phyloP scores from a whole-genome alignment of 2,329 filamentous ascomycete genomes.

The Didymella lethalis region DNA sequence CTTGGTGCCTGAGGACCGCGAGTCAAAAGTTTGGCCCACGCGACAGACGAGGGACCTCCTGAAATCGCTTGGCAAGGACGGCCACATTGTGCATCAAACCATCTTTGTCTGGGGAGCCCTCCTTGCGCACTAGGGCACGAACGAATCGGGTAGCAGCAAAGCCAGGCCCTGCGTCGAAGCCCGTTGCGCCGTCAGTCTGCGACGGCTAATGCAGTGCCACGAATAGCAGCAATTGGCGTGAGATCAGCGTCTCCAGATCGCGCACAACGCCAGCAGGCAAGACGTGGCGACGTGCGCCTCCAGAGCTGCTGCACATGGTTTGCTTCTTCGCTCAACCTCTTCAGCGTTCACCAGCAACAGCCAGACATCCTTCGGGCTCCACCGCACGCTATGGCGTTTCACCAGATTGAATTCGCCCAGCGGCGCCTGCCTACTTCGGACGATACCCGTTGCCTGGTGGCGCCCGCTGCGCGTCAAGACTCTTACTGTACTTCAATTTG shows the following conservation, averaged over 20 bases:
- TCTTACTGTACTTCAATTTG: constrained; percentile 24
- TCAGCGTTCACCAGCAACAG: not conserved
- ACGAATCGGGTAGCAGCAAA: constrained; percentile 30
- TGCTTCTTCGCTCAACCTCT: not conserved
- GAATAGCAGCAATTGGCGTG: constrained; percentile 19
- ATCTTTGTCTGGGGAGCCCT: constrained; percentile 32
- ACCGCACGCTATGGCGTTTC: constrained; percentile 26
- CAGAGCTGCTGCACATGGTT: not conserved
- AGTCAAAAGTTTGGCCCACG: constrained; percentile 5
- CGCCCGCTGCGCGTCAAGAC: constrained; percentile 26
- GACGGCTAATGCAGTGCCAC: constrained; percentile 17
- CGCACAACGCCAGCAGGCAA: constrained; percentile 4
- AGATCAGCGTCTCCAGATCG: constrained; percentile 14
- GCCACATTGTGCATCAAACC: constrained; percentile 26
- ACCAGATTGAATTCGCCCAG: constrained; percentile 24
- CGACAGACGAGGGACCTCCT: constrained; percentile 27
- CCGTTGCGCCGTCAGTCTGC: constrained; percentile 26
- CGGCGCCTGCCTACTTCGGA: constrained; percentile 31
- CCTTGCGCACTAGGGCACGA: constrained; percentile 22
- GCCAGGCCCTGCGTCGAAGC: constrained; percentile 34
- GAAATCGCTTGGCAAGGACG: constrained; percentile 33
- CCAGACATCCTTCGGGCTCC: constrained; percentile 13
- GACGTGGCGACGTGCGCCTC: not conserved
- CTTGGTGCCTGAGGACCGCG: constrained; percentile 14
- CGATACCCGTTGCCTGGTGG: constrained; percentile 27